Conservation (phyloP, 1,139 yeast genomes). For the Kodamaea sp. region DNA sequence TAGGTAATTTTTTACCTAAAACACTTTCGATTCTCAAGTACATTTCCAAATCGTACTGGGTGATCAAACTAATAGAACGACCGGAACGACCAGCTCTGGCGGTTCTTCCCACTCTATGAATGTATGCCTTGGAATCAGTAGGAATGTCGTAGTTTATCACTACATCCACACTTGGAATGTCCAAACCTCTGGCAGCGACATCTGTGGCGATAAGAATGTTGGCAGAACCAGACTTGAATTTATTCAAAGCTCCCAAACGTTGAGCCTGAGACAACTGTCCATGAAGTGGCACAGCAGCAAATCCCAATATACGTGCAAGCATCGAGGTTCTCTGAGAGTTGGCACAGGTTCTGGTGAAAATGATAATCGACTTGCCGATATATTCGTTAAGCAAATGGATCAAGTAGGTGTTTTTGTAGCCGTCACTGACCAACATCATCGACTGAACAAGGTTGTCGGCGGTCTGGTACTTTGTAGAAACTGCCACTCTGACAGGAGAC, state of each 20-base stretch:
- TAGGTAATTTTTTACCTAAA: constrained; percentile 75
- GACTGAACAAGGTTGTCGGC: constrained; percentile 90
- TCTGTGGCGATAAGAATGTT: constrained; percentile 92
- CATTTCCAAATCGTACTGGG: constrained; percentile 91
- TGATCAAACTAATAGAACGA: constrained; percentile 84
- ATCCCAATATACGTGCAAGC: constrained; percentile 77
- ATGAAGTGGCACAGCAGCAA: constrained; percentile 88
- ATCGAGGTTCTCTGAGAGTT: constrained; percentile 91
- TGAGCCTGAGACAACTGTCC: constrained; percentile 94
- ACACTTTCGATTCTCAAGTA: constrained; percentile 87
- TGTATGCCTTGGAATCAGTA: constrained; percentile 96
- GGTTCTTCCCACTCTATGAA: constrained; percentile 97
- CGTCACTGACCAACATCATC: constrained; percentile 89
- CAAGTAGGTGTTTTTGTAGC: constrained; percentile 84
- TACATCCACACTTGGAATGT: constrained; percentile 91
- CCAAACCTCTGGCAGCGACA: constrained; percentile 97
- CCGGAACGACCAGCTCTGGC: constrained; percentile 98
- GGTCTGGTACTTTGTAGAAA: constrained; percentile 84
- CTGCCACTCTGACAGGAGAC: constrained; percentile 90
- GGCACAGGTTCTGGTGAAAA: constrained; percentile 93
- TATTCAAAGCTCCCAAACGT: constrained; percentile 87
- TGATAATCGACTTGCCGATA: constrained; percentile 83
- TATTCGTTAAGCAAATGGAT: constrained; percentile 80
- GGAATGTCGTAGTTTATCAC: constrained; percentile 95
- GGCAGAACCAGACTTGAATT: constrained; percentile 84